Conservation (phyloP, 73 alveolate species). For the Halteria grandinella region DNA sequence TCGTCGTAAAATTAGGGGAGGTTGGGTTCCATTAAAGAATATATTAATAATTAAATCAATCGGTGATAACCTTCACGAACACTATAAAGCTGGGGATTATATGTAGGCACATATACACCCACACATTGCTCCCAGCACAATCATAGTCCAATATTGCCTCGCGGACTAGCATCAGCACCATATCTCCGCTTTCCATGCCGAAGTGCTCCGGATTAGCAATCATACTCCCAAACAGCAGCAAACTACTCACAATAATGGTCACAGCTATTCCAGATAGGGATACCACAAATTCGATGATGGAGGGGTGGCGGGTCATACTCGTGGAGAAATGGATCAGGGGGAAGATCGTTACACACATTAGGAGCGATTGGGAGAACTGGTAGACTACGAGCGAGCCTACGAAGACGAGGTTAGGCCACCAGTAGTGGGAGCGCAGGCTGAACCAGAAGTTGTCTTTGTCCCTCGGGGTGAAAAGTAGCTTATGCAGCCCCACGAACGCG, state of each 20-base stretch:
- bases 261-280: not conserved
- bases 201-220: not conserved
- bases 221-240: slow-evolving; percentile 12
- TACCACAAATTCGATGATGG: not conserved
- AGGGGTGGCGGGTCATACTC: not conserved
- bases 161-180: no score
- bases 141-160: slow-evolving; percentile 30
- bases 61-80: slow-evolving; percentile 17
- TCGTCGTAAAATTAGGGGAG: not conserved
- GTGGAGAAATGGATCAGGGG: not conserved
- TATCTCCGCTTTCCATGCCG: not conserved
- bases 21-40: no score
- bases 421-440: not conserved
- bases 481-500: not conserved
- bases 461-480: not conserved
- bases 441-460: slow-evolving; percentile 12
- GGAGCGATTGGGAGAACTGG: slow-evolving; percentile 23
- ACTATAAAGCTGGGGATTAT: not conserved
- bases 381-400: slow-evolving; percentile 33
- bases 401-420: slow-evolving; percentile 16
- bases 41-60: slow-evolving; percentile 15
- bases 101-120: slow-evolving; percentile 21
- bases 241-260: not conserved
- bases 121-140: slow-evolving; percentile 42
- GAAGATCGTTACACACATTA: slow-evolving; percentile 1